Conservation (phyloP, 2,329 filamentous ascomycete genomes). For the Myrmaecium sp. region DNA sequence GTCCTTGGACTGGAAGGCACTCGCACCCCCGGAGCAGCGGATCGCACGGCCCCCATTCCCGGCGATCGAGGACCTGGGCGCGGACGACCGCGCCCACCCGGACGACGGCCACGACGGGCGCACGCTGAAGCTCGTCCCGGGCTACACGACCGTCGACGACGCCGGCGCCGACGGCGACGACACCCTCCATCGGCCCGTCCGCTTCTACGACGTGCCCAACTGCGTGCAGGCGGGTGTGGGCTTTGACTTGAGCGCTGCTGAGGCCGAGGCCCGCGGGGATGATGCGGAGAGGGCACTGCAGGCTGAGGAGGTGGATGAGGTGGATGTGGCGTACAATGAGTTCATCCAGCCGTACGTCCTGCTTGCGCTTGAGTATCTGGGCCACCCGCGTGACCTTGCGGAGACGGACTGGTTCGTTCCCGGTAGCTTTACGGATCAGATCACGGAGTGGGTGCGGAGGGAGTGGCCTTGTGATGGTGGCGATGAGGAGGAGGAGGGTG, state of each 20-base stretch:
- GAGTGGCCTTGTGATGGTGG: too few species aligned
- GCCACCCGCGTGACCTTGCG: too few species aligned
- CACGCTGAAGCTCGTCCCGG: slow-evolving; percentile 31
- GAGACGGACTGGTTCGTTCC: too few species aligned
- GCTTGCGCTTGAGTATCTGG: slow-evolving; percentile 49
- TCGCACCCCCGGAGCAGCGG: slow-evolving; percentile 29
- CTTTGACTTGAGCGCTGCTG: slow-evolving; percentile 31
- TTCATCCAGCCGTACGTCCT: slow-evolving; percentile 77
- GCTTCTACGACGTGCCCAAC: slow-evolving; percentile 67
- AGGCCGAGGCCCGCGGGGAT: slow-evolving; percentile 8
- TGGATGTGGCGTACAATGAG: slow-evolving; percentile 83
- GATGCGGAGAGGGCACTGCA: too few species aligned
- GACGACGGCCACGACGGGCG: slow-evolving; percentile 5
- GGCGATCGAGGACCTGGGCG: too few species aligned
- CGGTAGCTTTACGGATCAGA: too few species aligned
- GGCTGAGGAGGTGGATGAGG: slow-evolving; percentile 43
- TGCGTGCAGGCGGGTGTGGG: slow-evolving; percentile 54
- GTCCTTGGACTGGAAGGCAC: slow-evolving; percentile 10
- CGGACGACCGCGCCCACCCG: too few species aligned
- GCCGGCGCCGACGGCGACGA: slow-evolving; percentile 75
- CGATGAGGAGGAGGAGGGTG: too few species aligned
- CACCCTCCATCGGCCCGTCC: slow-evolving; percentile 59
- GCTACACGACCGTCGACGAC: slow-evolving; percentile 84
- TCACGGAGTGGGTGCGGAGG: too few species aligned
- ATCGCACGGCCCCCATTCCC: slow-evolving; percentile 14